These are phyloP conservation scores for Trichoderma gracile DNA, from an alignment of 2,329 filamentous ascomycete species.

Conservation along the genomic window DNA sequence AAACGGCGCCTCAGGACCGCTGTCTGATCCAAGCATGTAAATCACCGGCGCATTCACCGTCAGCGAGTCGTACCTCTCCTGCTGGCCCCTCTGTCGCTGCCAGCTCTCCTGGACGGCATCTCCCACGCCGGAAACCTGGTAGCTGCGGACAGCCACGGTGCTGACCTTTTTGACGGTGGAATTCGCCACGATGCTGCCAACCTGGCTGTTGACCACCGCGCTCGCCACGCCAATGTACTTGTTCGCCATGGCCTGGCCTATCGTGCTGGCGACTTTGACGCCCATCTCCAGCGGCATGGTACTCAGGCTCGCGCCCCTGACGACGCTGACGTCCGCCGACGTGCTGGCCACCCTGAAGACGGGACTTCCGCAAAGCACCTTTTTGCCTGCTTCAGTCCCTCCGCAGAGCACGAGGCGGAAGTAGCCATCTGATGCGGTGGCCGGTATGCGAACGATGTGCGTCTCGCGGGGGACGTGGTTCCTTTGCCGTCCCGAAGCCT, in stretches of 20 bases:
- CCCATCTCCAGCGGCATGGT: conserved; percentile 68
- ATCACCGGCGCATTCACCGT: conserved; percentile 38
- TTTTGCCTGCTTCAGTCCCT: conserved; percentile 44
- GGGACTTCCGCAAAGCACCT: conserved; percentile 64
- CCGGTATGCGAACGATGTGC: conserved; percentile 63
- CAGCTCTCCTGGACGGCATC: conserved; percentile 38
- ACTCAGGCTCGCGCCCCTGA: conserved; percentile 64
- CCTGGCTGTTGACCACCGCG: conserved; percentile 43
- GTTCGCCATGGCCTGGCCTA: conserved; percentile 48
- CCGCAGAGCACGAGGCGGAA: conserved; percentile 66
- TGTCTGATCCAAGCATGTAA: conserved; percentile 48
- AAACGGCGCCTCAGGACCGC: conserved; percentile 55
- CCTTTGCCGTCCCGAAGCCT: conserved; percentile 47
- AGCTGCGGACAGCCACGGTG: conserved; percentile 41
- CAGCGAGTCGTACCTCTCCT: conserved; percentile 38
- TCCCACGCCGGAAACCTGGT: conserved; percentile 35
- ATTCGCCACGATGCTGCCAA: conserved; percentile 42
- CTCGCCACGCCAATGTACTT: conserved; percentile 45
- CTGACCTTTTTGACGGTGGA: conserved; percentile 43
- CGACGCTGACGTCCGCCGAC: conserved; percentile 59
- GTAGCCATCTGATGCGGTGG: conserved; percentile 65
- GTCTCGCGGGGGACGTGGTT: conserved; percentile 62
- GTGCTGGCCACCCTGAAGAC: conserved; percentile 70
- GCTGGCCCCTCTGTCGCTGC: conserved; percentile 39
- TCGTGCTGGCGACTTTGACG: conserved; percentile 55